Evolutionary conservation across 148 eudicot genomes (phyloP).

Genomic region (Drosera capensis): DNA sequence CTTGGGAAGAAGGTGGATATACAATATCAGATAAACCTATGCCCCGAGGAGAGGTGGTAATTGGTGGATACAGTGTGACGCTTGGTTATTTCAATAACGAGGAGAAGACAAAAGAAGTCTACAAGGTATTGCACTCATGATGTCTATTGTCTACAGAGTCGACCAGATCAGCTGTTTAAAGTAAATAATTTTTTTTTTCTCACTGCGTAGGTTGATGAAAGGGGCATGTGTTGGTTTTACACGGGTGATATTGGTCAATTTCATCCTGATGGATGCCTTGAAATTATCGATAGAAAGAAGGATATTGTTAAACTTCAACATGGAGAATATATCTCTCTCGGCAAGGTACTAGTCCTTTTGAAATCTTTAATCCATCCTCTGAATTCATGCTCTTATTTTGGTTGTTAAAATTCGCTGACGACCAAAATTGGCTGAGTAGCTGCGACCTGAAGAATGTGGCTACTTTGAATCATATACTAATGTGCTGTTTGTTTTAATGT

Average conservation of each 20-base stretch:
- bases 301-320: conserved; percentile 98
- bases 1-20: conserved; percentile 98
- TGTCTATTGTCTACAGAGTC: not conserved
- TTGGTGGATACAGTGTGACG: conserved; percentile 82
- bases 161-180: not conserved
- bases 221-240: conserved; percentile 86
- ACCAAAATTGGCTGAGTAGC: too few species aligned
- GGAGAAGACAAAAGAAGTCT: conserved; percentile 76
- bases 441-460: too few species aligned
- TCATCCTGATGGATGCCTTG: conserved; percentile 96
- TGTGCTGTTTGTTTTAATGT: conserved; percentile 6
- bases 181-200: not conserved
- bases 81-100: conserved; percentile 75
- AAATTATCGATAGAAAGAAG: conserved; percentile 89
- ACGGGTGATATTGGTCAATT: conserved; percentile 88
- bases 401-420: too few species aligned
- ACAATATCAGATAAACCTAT: conserved; percentile 64
- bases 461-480: not conserved
- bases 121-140: conserved; percentile 41
- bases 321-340: conserved; percentile 96
- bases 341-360: conserved; percentile 36
- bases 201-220: conserved; percentile 62
- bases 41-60: conserved; percentile 89
- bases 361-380: not conserved
- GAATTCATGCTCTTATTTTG: too few species aligned